phyloP scores from a whole-genome alignment of 345 rosid species.

The Aethionema arabicum region DNA sequence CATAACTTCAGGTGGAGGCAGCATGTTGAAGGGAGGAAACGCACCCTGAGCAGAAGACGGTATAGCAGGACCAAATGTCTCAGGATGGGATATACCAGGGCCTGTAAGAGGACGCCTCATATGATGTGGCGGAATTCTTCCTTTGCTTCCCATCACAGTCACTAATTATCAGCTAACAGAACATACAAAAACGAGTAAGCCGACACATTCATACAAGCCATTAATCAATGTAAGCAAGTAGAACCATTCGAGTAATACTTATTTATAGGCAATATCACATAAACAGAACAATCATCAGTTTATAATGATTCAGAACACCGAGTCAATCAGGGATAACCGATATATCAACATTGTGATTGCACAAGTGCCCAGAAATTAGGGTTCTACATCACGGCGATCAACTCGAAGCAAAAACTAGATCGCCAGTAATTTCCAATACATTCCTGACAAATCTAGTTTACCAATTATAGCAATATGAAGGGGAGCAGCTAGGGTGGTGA shows the following conservation, averaged over 20 bases:
- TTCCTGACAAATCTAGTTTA: background rate
- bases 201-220: background rate
- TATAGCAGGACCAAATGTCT: conserved; percentile 53
- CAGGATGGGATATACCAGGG: conserved; percentile 54
- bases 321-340: no score
- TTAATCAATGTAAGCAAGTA: background rate
- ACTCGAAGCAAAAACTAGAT: background rate
- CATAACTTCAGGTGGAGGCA: conserved; percentile 81
- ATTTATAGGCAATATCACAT: background rate
- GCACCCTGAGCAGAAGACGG: conserved; percentile 51
- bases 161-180: conserved; percentile 23
- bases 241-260: background rate
- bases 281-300: background rate
- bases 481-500: background rate
- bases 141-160: conserved; percentile 71
- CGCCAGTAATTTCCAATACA: background rate
- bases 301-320: background rate
- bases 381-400: background rate
- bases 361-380: conserved; percentile 8
- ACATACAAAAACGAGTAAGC: background rate
- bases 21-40: conserved; percentile 62
- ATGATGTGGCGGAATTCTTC: conserved; percentile 74
- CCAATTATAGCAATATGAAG: background rate
- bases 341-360: no score
- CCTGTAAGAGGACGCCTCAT: conserved; percentile 67